phyloP scores from a whole-genome alignment of 1,284 basidiomycete species.

The Golubevia sp. region DNA sequence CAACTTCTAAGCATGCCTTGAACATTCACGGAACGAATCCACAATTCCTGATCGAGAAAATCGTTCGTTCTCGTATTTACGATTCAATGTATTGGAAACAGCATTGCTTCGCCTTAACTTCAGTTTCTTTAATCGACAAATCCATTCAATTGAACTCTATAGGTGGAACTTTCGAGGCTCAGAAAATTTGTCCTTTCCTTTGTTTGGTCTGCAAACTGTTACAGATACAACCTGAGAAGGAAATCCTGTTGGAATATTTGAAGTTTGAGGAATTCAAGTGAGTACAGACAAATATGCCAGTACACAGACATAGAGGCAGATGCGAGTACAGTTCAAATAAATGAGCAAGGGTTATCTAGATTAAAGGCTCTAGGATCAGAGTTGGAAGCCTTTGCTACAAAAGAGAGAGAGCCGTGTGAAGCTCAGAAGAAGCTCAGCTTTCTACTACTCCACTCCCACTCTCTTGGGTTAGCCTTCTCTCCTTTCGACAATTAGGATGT shows the following conservation, averaged over 20 bases:
- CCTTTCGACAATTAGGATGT: no score
- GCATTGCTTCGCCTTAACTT: conserved; percentile 65
- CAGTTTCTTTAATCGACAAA: conserved; percentile 90
- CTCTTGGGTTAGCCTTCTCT: no score
- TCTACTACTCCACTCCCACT: no score
- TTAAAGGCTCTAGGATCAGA: no score
- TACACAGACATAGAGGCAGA: no score
- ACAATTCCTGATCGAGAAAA: conserved; percentile 93
- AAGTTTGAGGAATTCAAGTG: conserved; percentile 97
- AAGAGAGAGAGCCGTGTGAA: no score
- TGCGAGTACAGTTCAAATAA: no score
- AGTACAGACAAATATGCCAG: conserved; percentile 55
- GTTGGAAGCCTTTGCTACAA: no score
- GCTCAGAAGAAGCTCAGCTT: no score
- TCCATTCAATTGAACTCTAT: conserved; percentile 80
- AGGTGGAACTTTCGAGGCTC: conserved; percentile 71
- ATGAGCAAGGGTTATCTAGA: no score
- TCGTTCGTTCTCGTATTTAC: conserved; percentile 94
- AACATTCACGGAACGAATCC: conserved; percentile 87
- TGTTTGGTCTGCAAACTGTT: conserved; percentile 90
- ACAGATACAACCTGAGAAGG: conserved; percentile 95
- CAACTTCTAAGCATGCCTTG: conserved; percentile 77
- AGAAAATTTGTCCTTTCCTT: conserved; percentile 66
- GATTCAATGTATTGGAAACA: conserved; percentile 97
- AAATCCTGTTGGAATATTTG: conserved; percentile 92